Conservation (phyloP, 345 rosid genomes). For the Lepidium sativum region DNA sequence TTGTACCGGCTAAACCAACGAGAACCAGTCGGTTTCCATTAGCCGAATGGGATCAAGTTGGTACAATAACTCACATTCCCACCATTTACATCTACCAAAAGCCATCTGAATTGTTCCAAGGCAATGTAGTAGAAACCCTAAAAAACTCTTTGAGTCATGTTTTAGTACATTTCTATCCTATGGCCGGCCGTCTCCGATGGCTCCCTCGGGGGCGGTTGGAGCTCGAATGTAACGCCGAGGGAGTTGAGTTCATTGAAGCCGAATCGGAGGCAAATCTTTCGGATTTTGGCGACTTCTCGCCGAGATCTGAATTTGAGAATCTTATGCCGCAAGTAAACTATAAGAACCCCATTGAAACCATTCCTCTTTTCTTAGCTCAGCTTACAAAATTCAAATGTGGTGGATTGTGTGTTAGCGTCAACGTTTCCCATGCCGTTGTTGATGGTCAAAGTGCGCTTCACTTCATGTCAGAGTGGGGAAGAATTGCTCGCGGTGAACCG, state of each 20-base stretch:
- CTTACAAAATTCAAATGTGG: slow-evolving; percentile 52
- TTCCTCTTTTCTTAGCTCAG: slow-evolving; percentile 41
- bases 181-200: slow-evolving; percentile 57
- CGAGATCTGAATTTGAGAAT: slow-evolving; percentile 19
- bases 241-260: slow-evolving; percentile 36
- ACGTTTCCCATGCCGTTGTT: slow-evolving; percentile 43
- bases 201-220: slow-evolving; percentile 37
- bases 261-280: slow-evolving; percentile 31
- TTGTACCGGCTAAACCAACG: slow-evolving; percentile 41
- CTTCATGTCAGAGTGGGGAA: slow-evolving; percentile 48
- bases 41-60: slow-evolving; percentile 51
- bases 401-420: slow-evolving; percentile 36
- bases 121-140: slow-evolving; percentile 26
- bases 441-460: slow-evolving; percentile 57
- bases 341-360: slow-evolving; percentile 29
- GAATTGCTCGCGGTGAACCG: slow-evolving; percentile 35
- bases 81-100: slow-evolving; percentile 51
- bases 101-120: slow-evolving; percentile 19
- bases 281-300: slow-evolving; percentile 36
- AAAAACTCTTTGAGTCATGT: slow-evolving; percentile 33
- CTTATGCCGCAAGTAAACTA: slow-evolving; percentile 44
- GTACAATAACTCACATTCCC: slow-evolving; percentile 48
- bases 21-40: slow-evolving; percentile 32
- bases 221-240: slow-evolving; percentile 39
- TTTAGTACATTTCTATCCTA: slow-evolving; percentile 44